These are phyloP conservation scores for Ballota nigra DNA, from an alignment of 257 asterid genomes.

Conservation along the genomic window DNA sequence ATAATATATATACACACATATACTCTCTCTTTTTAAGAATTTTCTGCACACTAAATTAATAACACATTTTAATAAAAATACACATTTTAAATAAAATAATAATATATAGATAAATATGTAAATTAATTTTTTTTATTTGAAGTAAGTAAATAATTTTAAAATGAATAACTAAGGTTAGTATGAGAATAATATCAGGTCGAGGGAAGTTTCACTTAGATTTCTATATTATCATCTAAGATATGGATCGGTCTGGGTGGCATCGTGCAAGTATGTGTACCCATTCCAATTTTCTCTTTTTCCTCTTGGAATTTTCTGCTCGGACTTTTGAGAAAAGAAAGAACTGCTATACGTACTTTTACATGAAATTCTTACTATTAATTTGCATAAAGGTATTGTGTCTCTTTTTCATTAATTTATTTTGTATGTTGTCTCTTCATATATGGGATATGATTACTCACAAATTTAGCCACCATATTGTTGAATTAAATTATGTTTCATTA, in stretches of 20 bases:
- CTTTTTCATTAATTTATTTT: neutral
- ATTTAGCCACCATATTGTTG: neutral
- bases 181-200: no score
- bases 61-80: no score
- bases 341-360: neutral
- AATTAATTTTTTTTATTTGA: no score
- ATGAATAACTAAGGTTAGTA: no score
- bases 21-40: no score
- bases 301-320: slow-evolving; percentile 20
- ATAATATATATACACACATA: no score
- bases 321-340: neutral
- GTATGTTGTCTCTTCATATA: neutral
- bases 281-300: neutral
- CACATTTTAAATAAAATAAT: no score
- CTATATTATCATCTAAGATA: neutral
- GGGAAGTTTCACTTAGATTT: no score
- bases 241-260: slow-evolving; percentile 3
- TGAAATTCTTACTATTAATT: neutral
- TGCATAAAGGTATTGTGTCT: neutral
- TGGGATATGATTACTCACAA: neutral
- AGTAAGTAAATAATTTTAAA: no score
- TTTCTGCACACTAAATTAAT: no score
- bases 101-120: no score
- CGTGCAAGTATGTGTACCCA: neutral
- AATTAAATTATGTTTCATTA: neutral